Conservation (phyloP, 352 stramenopile species). For the Aphanomyces cochlioides region DNA sequence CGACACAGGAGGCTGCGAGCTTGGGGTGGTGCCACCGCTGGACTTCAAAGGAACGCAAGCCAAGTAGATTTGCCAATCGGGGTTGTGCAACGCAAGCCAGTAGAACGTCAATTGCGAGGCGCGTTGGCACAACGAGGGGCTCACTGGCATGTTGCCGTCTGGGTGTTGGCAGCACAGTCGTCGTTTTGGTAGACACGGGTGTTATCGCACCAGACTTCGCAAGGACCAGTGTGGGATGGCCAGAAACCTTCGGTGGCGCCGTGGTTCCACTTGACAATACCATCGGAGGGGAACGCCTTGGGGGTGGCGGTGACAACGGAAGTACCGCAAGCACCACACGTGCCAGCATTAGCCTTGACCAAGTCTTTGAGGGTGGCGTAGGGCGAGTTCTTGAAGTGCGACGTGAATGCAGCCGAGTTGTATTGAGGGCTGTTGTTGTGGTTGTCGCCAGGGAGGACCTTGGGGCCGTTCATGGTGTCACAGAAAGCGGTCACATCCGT, state of each 20-base stretch:
- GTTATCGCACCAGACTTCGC: slow-evolving; percentile 31
- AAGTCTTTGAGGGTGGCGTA: slow-evolving; percentile 13
- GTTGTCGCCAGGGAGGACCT: no score
- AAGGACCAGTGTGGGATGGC: slow-evolving; percentile 24
- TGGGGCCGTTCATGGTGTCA: no score
- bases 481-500: no score
- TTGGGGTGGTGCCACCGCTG: neutral
- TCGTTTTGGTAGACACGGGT: slow-evolving; percentile 25
- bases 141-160: slow-evolving; percentile 23
- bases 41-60: neutral
- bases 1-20: no score
- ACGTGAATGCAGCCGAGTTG: no score
- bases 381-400: slow-evolving; percentile 17
- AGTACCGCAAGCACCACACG: no score
- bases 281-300: slow-evolving; percentile 4
- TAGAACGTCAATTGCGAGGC: slow-evolving; percentile 26
- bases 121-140: slow-evolving; percentile 33
- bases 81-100: no score
- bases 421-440: no score
- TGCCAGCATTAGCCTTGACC: neutral
- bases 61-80: no score
- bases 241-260: neutral
- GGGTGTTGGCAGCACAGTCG: slow-evolving; percentile 24
- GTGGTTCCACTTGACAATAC: slow-evolving; percentile 12
- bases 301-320: no score